These are phyloP conservation scores for Vitellaria paradoxa DNA, from an alignment of 179 eudicot genomes.

Conservation along the genomic window DNA sequence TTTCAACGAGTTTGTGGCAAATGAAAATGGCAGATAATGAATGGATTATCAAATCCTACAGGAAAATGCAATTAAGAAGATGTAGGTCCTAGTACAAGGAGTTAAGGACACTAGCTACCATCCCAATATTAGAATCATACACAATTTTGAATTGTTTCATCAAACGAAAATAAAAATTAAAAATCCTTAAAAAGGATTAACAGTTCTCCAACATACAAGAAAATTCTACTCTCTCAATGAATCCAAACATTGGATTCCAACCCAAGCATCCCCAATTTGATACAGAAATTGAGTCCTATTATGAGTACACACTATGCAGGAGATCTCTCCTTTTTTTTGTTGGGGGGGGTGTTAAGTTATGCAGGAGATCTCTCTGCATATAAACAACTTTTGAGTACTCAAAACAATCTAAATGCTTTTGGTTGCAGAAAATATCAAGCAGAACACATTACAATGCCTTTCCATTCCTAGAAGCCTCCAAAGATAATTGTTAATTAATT, in stretches of 20 bases:
- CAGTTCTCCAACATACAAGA: not conserved
- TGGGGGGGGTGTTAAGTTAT: too few relatives aligned
- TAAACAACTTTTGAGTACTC: not conserved
- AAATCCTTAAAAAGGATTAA: not conserved
- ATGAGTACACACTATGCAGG: not conserved
- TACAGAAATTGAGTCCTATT: not conserved
- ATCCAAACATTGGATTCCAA: not conserved
- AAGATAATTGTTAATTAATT: too few relatives aligned
- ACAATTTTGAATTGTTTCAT: not conserved
- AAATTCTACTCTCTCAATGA: not conserved
- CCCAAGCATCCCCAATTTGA: not conserved
- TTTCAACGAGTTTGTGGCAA: too few relatives aligned
- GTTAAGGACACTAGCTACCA: not conserved
- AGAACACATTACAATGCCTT: not conserved
- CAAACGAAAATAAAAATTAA: not conserved
- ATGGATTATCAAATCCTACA: too few relatives aligned
- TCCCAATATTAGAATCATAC: not conserved
- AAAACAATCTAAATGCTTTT: not conserved
- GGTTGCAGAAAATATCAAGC: not conserved
- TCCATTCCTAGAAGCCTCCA: not conserved
- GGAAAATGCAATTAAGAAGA: not conserved
- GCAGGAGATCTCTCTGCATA: too few relatives aligned
- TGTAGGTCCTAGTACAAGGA: not conserved
- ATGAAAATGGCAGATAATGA: too few relatives aligned
- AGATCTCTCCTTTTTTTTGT: too few relatives aligned